Conservation (phyloP, 139 green algal species). For the Chlamydomonas schloesseri region DNA sequence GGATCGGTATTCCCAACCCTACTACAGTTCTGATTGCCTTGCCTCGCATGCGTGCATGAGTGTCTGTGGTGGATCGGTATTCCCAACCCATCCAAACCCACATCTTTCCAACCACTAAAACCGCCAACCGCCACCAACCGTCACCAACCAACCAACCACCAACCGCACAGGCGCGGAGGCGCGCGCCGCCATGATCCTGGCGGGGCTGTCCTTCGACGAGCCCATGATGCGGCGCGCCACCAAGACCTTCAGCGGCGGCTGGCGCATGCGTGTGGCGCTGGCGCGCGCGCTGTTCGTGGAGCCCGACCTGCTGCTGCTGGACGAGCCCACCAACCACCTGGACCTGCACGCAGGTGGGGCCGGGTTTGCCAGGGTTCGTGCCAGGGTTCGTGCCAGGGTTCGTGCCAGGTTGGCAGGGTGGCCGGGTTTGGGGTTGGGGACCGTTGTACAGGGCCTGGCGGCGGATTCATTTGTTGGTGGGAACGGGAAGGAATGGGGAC, state of each 20-base stretch:
- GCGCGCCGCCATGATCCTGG: conserved; percentile 83
- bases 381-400: too few relatives aligned
- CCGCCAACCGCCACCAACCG: not conserved
- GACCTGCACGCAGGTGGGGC: conserved; percentile 68
- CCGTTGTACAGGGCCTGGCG: not conserved
- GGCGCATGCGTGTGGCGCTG: conserved; percentile 80
- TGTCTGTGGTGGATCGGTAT: too few relatives aligned
- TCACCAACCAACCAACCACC: not conserved
- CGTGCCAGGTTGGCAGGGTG: too few relatives aligned
- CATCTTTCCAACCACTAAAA: not conserved
- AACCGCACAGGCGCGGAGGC: conserved; percentile 64
- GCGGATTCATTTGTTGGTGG: too few relatives aligned
- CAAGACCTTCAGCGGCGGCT: conserved; percentile 74
- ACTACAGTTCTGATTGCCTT: too few relatives aligned
- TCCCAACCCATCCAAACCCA: not conserved
- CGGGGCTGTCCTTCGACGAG: conserved; percentile 83
- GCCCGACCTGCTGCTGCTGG: conserved; percentile 93
- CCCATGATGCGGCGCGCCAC: conserved; percentile 82
- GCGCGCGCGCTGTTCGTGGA: conserved; percentile 87
- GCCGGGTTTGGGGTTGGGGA: too few relatives aligned
- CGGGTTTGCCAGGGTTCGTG: not conserved
- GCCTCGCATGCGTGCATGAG: too few relatives aligned
- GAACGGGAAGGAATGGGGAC: too few relatives aligned
- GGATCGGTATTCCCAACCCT: too few relatives aligned
- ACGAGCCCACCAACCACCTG: conserved; percentile 81